phyloP scores from a whole-genome alignment of 2,329 filamentous ascomycete genomes.

The Beauveria brongniartii region DNA sequence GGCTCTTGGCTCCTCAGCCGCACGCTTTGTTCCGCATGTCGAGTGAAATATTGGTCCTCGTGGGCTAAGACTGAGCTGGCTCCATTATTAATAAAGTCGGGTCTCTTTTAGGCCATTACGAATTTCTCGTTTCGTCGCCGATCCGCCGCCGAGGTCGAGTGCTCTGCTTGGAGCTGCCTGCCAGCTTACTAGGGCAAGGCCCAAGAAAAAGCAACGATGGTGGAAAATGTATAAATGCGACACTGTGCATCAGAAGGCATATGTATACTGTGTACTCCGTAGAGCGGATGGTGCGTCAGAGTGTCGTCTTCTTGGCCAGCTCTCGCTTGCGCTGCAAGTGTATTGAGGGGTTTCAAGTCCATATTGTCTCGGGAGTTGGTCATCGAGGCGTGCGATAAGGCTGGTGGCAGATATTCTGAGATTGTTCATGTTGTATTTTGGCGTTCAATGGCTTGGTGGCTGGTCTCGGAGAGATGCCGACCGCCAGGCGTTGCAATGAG shows the following conservation, averaged over 20 bases:
- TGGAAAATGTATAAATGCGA: neutral
- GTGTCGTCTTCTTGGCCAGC: neutral
- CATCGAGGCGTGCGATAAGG: neutral
- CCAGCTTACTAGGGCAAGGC: no score
- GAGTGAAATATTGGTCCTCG: neutral
- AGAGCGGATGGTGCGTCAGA: neutral
- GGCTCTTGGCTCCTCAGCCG: conserved; percentile 6
- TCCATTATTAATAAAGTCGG: neutral
- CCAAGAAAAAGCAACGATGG: no score
- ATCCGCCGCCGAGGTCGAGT: neutral
- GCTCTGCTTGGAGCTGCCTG: neutral
- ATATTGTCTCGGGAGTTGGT: neutral
- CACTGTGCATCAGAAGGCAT: neutral
- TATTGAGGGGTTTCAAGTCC: neutral
- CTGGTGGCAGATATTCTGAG: neutral
- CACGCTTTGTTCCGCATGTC: conserved; percentile 2
- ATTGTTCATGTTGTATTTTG: neutral
- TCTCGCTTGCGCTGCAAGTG: neutral
- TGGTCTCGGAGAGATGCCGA: conserved; percentile 8
- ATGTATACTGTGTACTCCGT: neutral
- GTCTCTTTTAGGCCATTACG: neutral
- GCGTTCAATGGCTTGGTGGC: neutral
- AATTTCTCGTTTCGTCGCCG: conserved; percentile 6
- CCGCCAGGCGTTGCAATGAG: neutral
- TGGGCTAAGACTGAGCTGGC: neutral